Percentiles rank a stretch among this genome's conserved stretches.
Evolutionary conservation across 352 stramenopile species (phyloP).

Genomic region (Phytopythium helicoides): DNA sequence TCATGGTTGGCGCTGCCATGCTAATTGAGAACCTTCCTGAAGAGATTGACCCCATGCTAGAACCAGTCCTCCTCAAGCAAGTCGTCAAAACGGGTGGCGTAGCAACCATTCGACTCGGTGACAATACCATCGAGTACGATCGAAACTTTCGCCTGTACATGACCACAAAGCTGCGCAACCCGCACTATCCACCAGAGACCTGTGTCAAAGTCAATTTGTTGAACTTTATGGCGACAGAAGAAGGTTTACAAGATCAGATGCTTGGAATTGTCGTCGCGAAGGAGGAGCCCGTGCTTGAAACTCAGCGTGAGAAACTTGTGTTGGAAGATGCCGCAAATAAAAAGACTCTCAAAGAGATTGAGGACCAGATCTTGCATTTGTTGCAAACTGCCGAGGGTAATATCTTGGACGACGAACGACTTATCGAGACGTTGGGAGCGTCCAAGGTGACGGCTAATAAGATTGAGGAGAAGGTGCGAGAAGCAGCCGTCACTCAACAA

Average conservation of each 20-base stretch:
- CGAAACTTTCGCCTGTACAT: conserved; percentile 93
- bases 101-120: conserved; percentile 89
- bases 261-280: conserved; percentile 93
- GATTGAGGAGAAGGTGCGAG: conserved; percentile 93
- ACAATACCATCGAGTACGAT: conserved; percentile 95
- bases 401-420: conserved; percentile 94
- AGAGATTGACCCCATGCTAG: conserved; percentile 93
- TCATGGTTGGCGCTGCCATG: conserved; percentile 92
- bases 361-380: conserved; percentile 95
- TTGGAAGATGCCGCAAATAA: conserved; percentile 94
- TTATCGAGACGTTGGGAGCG: conserved; percentile 93
- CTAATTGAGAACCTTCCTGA: conserved; percentile 94
- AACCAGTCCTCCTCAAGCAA: conserved; percentile 93
- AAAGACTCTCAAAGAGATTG: conserved; percentile 94
- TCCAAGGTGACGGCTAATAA: conserved; percentile 93
- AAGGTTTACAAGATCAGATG: conserved; percentile 96
- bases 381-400: conserved; percentile 93
- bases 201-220: conserved; percentile 97
- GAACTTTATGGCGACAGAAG: conserved; percentile 96
- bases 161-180: conserved; percentile 93
- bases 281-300: conserved; percentile 91
- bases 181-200: conserved; percentile 93
- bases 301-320: conserved; percentile 91
- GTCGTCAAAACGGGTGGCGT: conserved; percentile 88
- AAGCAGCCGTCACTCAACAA: conserved; percentile 89